Evolutionary conservation across 2,329 filamentous ascomycete species (phyloP).

Genomic region (Stromatinia cepivora): DNA sequence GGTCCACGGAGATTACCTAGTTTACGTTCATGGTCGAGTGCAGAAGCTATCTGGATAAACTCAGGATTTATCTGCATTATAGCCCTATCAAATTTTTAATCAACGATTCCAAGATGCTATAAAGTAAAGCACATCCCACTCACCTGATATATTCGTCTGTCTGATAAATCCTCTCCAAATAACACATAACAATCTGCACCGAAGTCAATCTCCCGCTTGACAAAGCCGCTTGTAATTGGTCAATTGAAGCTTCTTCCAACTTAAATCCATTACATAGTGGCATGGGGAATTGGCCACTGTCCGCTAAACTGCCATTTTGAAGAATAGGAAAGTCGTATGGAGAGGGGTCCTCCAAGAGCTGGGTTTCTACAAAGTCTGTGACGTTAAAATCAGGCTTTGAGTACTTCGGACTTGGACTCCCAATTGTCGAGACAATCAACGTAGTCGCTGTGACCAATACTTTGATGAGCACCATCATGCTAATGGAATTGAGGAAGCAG

Average conservation of each 20-base stretch:
- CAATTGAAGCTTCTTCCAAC: constrained; percentile 69
- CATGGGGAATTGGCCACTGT: constrained; percentile 57
- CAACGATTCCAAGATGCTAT: background rate
- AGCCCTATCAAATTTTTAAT: constrained; percentile 44
- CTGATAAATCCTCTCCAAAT: constrained; percentile 60
- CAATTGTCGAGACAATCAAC: constrained; percentile 10
- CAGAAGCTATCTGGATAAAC: constrained; percentile 58
- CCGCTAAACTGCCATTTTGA: constrained; percentile 37
- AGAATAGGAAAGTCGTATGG: constrained; percentile 45
- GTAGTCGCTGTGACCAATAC: constrained; percentile 5
- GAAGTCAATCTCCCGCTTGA: constrained; percentile 55
- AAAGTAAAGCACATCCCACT: background rate
- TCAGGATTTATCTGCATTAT: constrained; percentile 70
- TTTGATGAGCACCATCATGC: constrained; percentile 18
- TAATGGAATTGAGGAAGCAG: background rate
- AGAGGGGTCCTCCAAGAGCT: constrained; percentile 41
- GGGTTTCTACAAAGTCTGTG: constrained; percentile 36
- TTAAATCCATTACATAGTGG: constrained; percentile 57
- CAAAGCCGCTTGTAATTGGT: constrained; percentile 63
- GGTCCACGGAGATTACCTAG: constrained; percentile 59
- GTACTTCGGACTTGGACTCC: constrained; percentile 14
- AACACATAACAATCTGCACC: constrained; percentile 61
- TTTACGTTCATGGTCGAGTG: constrained; percentile 60
- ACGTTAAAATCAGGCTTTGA: constrained; percentile 9
- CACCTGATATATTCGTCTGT: constrained; percentile 65